phyloP scores from a whole-genome alignment of 352 stramenopile species.

The Pythium pyrilobum region DNA sequence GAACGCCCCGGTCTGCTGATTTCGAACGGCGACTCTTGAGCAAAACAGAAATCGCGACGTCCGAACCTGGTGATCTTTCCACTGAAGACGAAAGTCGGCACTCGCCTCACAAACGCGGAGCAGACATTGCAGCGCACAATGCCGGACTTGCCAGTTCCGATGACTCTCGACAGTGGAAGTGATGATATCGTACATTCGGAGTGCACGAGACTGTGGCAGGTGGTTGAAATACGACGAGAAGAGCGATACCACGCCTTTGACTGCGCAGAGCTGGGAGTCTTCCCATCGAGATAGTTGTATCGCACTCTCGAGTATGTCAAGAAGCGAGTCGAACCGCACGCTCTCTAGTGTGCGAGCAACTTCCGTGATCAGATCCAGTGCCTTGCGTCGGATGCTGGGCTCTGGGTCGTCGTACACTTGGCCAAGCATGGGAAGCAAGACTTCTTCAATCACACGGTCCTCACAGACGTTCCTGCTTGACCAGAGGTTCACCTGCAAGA shows the following conservation, averaged over 20 bases:
- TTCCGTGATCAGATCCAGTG: conserved; percentile 60
- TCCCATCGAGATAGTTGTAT: conserved; percentile 57
- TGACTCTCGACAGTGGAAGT: conserved; percentile 61
- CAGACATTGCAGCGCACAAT: conserved; percentile 58
- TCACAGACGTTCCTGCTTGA: conserved; percentile 79
- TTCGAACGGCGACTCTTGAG: conserved; percentile 26
- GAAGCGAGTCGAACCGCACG: conserved; percentile 69
- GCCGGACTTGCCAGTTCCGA: conserved; percentile 51
- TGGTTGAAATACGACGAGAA: conserved; percentile 81
- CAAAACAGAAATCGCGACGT: conserved; percentile 80
- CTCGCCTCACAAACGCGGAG: conserved; percentile 66
- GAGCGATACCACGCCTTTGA: conserved; percentile 53
- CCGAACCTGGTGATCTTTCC: conserved; percentile 49
- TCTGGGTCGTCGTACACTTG: conserved; percentile 73
- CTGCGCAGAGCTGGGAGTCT: conserved; percentile 62
- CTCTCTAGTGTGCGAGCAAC: conserved; percentile 73
- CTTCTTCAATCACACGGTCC: conserved; percentile 81
- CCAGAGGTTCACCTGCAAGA: conserved; percentile 67
- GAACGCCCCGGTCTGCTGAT: conserved; percentile 36
- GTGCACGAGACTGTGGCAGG: conserved; percentile 49
- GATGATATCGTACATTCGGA: conserved; percentile 83
- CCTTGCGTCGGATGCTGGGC: conserved; percentile 43
- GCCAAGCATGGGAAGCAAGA: conserved; percentile 60
- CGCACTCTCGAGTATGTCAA: conserved; percentile 73
- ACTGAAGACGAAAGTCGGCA: conserved; percentile 58